Conservation (phyloP, 148 eudicot species). For the Silene uniflora region DNA sequence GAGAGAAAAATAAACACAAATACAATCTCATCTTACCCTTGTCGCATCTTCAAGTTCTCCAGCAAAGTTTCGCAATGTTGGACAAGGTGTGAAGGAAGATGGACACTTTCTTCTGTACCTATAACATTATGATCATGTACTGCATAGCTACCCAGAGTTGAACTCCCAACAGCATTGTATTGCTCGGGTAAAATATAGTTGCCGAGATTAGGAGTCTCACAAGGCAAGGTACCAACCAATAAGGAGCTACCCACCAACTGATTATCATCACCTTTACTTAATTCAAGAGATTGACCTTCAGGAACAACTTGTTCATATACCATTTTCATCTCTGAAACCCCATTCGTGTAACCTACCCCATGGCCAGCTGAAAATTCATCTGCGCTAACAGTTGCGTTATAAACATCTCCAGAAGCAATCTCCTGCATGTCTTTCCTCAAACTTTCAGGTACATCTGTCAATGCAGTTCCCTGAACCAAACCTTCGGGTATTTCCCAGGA, state of each 20-base stretch:
- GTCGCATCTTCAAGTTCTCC: conserved; percentile 51
- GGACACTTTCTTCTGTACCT: conserved; percentile 30
- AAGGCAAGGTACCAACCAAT: conserved; percentile 20
- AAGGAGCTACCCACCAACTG: conserved; percentile 25
- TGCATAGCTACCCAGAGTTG: conserved; percentile 27
- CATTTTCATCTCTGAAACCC: conserved; percentile 20
- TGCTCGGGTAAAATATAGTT: conserved; percentile 24
- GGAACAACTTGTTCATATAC: conserved; percentile 21
- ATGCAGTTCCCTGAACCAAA: conserved; percentile 44
- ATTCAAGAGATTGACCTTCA: conserved; percentile 28
- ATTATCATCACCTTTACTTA: conserved; percentile 23
- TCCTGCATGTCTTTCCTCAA: conserved; percentile 32
- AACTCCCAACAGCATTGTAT: conserved; percentile 20
- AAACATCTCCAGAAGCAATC: conserved; percentile 23
- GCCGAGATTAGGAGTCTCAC: conserved; percentile 24
- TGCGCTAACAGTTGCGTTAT: conserved; percentile 17
- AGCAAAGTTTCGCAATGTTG: conserved; percentile 55
- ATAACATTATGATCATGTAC: conserved; percentile 21
- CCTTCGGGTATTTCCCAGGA: conserved; percentile 84
- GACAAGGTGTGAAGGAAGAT: conserved; percentile 47
- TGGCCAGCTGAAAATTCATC: conserved; percentile 20
- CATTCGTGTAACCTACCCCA: conserved; percentile 31
- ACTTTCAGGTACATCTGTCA: conserved; percentile 28
- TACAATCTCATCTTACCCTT: conserved; percentile 40
- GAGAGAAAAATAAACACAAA: not conserved